Base-by-base conservation (phyloP, 2,329 filamentous ascomycete species). In the Aspergillus sp. region DNA sequence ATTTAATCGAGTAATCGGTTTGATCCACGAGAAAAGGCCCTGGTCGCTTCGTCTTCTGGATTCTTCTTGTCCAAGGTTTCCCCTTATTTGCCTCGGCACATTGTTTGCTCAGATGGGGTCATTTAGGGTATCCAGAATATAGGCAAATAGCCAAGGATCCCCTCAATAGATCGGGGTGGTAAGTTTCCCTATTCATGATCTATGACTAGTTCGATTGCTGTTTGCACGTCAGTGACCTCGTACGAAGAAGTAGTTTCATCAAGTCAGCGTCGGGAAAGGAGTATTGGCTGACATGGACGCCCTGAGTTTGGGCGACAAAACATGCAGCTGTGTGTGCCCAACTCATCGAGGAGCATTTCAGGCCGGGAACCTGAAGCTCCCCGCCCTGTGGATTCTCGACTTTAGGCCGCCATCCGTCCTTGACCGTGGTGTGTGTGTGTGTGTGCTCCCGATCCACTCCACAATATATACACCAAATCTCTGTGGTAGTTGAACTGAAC, bases 311-410 rank as follows among this genome's bases (percentile, higher is more conserved):
- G 69, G 69, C 68, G 60, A 67, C 68, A 64, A 69, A 53, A 45
- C 65, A 62, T 67, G 67, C 68, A 67, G 62, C 52, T 47, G 63
- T 71, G 62, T 68, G 67, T 72, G 70, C 70, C 70, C 68, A 69
- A 72, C 66, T 56, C 36, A 50, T 64, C 62, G 52, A 61, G 59
- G 59, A 61, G 30, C 38, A 60, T 59, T 36, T 58, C 58, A 38
- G 55, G 58, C 50, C 55, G 49, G 62, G 36, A 51, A 43, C 41
- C 47, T 62, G 54, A 66, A 61, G 63, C 59, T 63, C 62, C 63
- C 63, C 63, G 66, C 63, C 61, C 50, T 62, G 32, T 36, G 50
- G 21, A 50, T 43, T 56, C 58, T 57, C 62, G 57, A 63, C 7
- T 48, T 64, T 55, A 59, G 67, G 66, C 65, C 61, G 62, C 59